Evolutionary conservation across 1,284 basidiomycete species (phyloP).

Genomic region (Leccinum insolens): DNA sequence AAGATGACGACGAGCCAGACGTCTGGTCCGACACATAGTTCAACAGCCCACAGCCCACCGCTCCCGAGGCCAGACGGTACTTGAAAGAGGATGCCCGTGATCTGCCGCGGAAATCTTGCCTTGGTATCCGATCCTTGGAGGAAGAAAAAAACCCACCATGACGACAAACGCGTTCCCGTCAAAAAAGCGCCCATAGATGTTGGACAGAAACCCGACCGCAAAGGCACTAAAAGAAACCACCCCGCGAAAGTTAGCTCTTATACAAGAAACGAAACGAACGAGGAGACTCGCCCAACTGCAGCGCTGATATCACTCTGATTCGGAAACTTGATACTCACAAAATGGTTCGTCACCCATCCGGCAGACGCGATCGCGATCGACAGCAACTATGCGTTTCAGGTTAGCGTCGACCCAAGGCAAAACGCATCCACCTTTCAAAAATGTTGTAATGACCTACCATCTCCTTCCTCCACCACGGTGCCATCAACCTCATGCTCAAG

Average conservation of each 20-base stretch:
- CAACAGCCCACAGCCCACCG: constrained; percentile 66
- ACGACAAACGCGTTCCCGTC: constrained; percentile 79
- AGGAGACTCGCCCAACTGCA: constrained; percentile 58
- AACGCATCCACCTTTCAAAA: background rate
- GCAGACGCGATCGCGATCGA: constrained; percentile 70
- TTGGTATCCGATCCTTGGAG: background rate
- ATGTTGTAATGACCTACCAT: constrained; percentile 44
- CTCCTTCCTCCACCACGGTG: constrained; percentile 73
- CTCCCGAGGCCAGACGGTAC: constrained; percentile 86
- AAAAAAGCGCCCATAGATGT: constrained; percentile 83
- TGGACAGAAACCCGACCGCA: constrained; percentile 82
- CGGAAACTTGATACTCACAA: constrained; percentile 64
- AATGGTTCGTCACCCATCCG: constrained; percentile 84
- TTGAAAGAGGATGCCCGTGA: constrained; percentile 86
- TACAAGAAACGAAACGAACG: background rate
- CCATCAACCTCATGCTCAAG: constrained; percentile 78
- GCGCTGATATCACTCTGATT: constrained; percentile 76
- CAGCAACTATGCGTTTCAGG: constrained; percentile 45
- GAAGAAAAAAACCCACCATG: constrained; percentile 51
- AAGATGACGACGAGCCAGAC: constrained; percentile 50
- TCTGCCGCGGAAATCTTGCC: constrained; percentile 38
- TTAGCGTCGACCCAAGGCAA: background rate
- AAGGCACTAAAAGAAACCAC: constrained; percentile 56
- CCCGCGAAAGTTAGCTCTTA: background rate
- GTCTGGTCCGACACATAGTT: constrained; percentile 67